Evolutionary conservation across 345 rosid species (phyloP), one percentile per base, ranked within the genome.

Genomic region (sweet orange (Citrus sinensis)): DNA sequence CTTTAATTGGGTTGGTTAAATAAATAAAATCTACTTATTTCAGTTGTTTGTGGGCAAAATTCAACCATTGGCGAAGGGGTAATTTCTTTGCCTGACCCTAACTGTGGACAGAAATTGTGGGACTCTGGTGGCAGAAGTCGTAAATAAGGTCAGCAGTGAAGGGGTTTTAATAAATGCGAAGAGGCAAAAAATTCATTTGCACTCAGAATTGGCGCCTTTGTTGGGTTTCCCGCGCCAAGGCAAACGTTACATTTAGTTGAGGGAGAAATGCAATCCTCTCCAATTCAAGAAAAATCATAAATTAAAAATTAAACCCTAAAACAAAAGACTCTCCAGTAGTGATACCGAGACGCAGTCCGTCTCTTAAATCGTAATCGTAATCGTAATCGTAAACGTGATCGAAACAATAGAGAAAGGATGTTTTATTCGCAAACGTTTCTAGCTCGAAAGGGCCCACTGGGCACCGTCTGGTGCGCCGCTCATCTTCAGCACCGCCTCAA

Each of bases 401-500:
- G 14, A 2, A 42, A 46, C 4, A 17, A 54, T 16, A 54, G 58
- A 54, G 71, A 20, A 54, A 54, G 51, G 37, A 92, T 95, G 98
- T 95, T 95, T 70, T 93, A 89, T 69, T 95, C 98, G 11, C 97
- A 90, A 77, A 87, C 95, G 22, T 84, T 87, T 60, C 77, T 95
- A 80, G 93, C 91, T 34, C 85, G 89, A 67, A 93, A 95, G 80
- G 95, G 94, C 7, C 95, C 93, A 1, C 79, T 92, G 24, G 96
- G 98, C 1, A 90, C 94, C 0, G 97, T 92, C 0, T 94, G 98
- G 98, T 88, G 89, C 78, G 97, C 98, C 34, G 97, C 94, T 71
- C 98, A 94, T 80, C 85, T 90, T 29, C 95, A 94, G 77, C 86
- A 90, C 79, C 88, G 92, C 56, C 93, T 92, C 80, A 89, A 85